These are phyloP conservation scores for Orbilia ellipsospora DNA, from an alignment of 2,329 filamentous ascomycete species.

Conservation along the genomic window DNA sequence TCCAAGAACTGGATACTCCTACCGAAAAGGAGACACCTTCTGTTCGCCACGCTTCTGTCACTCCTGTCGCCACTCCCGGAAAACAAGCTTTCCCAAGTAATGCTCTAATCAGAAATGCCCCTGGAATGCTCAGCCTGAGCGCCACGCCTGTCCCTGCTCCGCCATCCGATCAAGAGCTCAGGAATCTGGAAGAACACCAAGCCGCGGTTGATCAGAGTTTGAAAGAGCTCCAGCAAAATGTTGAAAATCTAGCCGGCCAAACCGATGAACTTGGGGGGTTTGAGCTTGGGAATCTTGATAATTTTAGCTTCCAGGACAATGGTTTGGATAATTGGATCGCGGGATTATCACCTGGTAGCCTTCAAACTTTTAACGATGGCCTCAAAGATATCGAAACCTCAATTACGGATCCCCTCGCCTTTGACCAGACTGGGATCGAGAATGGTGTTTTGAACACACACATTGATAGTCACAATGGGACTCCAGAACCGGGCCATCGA, in stretches of 20 bases:
- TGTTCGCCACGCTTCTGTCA: slow-evolving; percentile 38
- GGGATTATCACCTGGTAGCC: slow-evolving; percentile 40
- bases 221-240: slow-evolving; percentile 45
- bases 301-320: slow-evolving; percentile 37
- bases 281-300: slow-evolving; percentile 32
- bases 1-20: slow-evolving; percentile 49
- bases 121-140: slow-evolving; percentile 25
- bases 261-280: slow-evolving; percentile 22
- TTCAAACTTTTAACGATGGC: slow-evolving; percentile 39
- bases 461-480: slow-evolving; percentile 46
- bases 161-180: slow-evolving; percentile 34
- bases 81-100: slow-evolving; percentile 22
- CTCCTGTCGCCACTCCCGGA: slow-evolving; percentile 28
- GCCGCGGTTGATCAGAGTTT: slow-evolving; percentile 39
- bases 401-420: slow-evolving; percentile 26
- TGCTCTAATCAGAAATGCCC: slow-evolving; percentile 40
- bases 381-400: slow-evolving; percentile 38
- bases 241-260: slow-evolving; percentile 40
- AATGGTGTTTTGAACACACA: slow-evolving; percentile 47
- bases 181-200: slow-evolving; percentile 35
- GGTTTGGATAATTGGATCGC: slow-evolving; percentile 46
- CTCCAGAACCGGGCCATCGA: slow-evolving; percentile 33
- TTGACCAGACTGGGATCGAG: slow-evolving; percentile 36
- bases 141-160: slow-evolving; percentile 29
- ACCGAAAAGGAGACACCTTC: slow-evolving; percentile 40